Percentiles rank a stretch among this genome's conserved stretches.
Conservation (phyloP, 257 asterid species). For the Solanum medicagineum region DNA sequence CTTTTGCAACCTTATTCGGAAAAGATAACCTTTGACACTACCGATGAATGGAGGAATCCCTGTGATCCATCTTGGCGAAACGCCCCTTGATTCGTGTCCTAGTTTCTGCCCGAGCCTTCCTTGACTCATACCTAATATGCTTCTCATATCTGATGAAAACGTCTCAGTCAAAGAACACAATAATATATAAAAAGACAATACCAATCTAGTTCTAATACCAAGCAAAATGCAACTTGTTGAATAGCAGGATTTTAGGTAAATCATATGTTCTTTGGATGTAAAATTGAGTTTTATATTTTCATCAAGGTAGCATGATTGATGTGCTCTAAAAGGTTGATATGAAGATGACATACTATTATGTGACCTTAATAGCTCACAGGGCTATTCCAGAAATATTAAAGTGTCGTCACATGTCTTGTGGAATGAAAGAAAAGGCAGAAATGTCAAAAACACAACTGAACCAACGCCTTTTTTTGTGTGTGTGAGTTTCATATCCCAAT, state of each 20-base stretch:
- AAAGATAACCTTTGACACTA: background rate
- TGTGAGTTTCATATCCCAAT: background rate
- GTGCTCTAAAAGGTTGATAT: background rate
- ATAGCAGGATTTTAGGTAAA: background rate
- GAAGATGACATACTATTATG: background rate
- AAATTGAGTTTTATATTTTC: background rate
- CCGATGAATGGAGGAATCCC: background rate
- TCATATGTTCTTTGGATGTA: background rate
- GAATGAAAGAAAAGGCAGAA: background rate
- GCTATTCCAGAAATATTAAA: background rate
- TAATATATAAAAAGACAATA: background rate
- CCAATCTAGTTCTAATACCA: background rate
- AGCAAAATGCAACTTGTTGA: background rate
- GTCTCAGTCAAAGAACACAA: background rate
- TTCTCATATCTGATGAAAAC: constrained; percentile 54
- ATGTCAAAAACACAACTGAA: background rate
- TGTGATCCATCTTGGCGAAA: constrained; percentile 67
- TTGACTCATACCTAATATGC: constrained; percentile 79
- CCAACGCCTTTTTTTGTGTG: too few relatives aligned
- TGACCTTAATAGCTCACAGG: background rate
- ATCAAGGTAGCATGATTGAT: background rate
- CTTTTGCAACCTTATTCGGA: background rate
- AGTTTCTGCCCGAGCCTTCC: constrained; percentile 82
- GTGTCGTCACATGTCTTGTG: background rate
- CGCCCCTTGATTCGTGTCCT: constrained; percentile 86